These are phyloP conservation scores for Suillus lakei DNA, from an alignment of 768 basidiomycete genomes.

Conservation along the genomic window DNA sequence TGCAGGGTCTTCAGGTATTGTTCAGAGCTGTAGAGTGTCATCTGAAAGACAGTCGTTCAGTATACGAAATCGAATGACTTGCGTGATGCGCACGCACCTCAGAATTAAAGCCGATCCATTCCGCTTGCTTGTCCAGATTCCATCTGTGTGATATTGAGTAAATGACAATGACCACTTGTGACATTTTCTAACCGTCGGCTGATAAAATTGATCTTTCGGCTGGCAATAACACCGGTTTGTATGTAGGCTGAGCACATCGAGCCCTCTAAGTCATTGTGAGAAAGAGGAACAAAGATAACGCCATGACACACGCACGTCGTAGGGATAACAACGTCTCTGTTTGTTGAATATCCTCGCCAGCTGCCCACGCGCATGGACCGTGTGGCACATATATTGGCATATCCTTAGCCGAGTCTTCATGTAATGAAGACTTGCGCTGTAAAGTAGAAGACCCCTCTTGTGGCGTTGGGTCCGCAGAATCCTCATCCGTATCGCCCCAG, in stretches of 20 bases:
- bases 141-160: constrained; percentile 28
- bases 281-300: not conserved
- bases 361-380: constrained; percentile 37
- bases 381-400: constrained; percentile 34
- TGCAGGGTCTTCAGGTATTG: constrained; percentile 54
- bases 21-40: constrained; percentile 53
- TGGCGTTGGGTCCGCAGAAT: not conserved
- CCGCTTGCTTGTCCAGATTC: constrained; percentile 33
- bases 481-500: constrained; percentile 23
- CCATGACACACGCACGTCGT: constrained; percentile 22
- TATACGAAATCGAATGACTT: not conserved
- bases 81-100: constrained; percentile 35
- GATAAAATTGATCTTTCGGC: constrained; percentile 37
- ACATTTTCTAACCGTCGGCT: constrained; percentile 39
- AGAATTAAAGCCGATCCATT: constrained; percentile 45
- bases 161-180: not conserved
- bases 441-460: not conserved
- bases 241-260: constrained; percentile 42
- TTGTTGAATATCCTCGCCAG: constrained; percentile 29
- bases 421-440: constrained; percentile 7
- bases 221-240: constrained; percentile 36
- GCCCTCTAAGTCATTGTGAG: constrained; percentile 32
- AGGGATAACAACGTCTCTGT: constrained; percentile 31
- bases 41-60: constrained; percentile 37
- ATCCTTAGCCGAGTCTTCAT: constrained; percentile 19